Percentiles rank a stretch among this genome's conserved stretches.
phyloP scores from a whole-genome alignment of 495 filamentous ascomycete species.

The Neurospora terricola region DNA sequence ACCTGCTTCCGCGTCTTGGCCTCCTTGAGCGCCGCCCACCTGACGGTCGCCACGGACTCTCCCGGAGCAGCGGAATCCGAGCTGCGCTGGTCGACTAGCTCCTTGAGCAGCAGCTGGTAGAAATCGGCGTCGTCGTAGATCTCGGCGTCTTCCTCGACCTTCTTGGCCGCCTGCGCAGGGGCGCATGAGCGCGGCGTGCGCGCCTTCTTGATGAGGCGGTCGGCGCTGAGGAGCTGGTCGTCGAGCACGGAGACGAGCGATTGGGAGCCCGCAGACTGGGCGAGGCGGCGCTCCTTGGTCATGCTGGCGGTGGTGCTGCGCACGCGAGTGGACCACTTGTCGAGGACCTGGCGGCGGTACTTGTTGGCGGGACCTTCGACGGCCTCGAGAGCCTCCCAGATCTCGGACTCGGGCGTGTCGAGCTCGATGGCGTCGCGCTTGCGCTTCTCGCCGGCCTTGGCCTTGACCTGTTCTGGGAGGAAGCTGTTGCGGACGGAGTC shows the following conservation, averaged over 20 bases:
- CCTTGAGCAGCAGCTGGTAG: conserved; percentile 84
- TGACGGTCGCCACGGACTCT: conserved; percentile 33
- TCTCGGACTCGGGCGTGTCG: conserved; percentile 44
- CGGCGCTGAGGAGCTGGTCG: conserved; percentile 58
- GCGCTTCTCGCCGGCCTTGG: conserved; percentile 41
- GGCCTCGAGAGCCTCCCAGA: conserved; percentile 64
- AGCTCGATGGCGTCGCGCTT: conserved; percentile 41
- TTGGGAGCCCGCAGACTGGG: conserved; percentile 43
- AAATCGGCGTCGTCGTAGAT: conserved; percentile 92
- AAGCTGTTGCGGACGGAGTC: conserved; percentile 56
- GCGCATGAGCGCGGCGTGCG: conserved; percentile 62
- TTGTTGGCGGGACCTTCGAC: conserved; percentile 47
- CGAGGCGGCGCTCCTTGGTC: conserved; percentile 39
- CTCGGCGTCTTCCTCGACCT: conserved; percentile 37
- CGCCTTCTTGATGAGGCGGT: conserved; percentile 58
- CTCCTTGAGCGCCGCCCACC: conserved; percentile 61
- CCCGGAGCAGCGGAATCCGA: conserved; percentile 41
- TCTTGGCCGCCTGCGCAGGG: conserved; percentile 49
- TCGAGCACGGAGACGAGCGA: conserved; percentile 63
- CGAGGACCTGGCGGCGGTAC: conserved; percentile 44
- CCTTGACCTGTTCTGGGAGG: conserved; percentile 21
- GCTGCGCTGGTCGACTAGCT: conserved; percentile 80
- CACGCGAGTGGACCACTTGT: conserved; percentile 61
- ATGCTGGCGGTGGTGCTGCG: conserved; percentile 26
- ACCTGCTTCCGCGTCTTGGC: conserved; percentile 73